Conservation (phyloP, 2,329 filamentous ascomycete species). For the Simplicillium aogashimaense region DNA sequence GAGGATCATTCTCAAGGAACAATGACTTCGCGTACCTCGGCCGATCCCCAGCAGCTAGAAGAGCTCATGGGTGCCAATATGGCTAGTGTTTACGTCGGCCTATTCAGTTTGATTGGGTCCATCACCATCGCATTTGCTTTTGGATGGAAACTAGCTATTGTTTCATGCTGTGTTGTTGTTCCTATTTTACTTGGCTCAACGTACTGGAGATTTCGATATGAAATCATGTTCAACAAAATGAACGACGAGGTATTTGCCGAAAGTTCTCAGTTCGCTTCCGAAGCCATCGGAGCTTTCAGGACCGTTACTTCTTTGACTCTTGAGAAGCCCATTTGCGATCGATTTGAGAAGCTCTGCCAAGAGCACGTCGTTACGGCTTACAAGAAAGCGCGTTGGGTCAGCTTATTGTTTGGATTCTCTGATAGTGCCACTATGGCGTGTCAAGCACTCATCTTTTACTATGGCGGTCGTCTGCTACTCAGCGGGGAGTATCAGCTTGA, state of each 20-base stretch:
- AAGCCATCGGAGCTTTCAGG: slow-evolving; percentile 63
- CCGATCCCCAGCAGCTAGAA: slow-evolving; percentile 50
- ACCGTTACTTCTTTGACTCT: slow-evolving; percentile 63
- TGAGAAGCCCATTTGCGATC: slow-evolving; percentile 52
- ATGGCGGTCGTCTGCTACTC: slow-evolving; percentile 50
- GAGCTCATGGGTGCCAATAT: slow-evolving; percentile 55
- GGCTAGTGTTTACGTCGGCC: slow-evolving; percentile 50
- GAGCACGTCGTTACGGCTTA: slow-evolving; percentile 51
- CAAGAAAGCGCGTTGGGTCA: slow-evolving; percentile 50
- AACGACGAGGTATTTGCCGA: slow-evolving; percentile 59
- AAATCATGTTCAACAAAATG: slow-evolving; percentile 59
- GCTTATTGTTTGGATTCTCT: slow-evolving; percentile 57
- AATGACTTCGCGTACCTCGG: slow-evolving; percentile 43
- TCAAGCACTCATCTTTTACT: slow-evolving; percentile 57
- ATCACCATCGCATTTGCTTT: slow-evolving; percentile 60
- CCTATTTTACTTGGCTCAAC: slow-evolving; percentile 37
- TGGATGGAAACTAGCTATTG: slow-evolving; percentile 67
- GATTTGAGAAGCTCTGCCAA: slow-evolving; percentile 50
- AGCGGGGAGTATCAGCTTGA: slow-evolving; percentile 35
- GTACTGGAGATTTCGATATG: slow-evolving; percentile 44
- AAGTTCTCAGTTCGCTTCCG: slow-evolving; percentile 65
- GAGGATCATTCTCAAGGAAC: slow-evolving; percentile 51
- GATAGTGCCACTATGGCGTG: slow-evolving; percentile 56
- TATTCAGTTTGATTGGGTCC: slow-evolving; percentile 56
- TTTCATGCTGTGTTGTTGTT: slow-evolving; percentile 51